Percentiles rank a stretch among this genome's conserved stretches.
Evolutionary conservation across 208 protist species (phyloP).

Genomic region (Crithidia brevicula): DNA sequence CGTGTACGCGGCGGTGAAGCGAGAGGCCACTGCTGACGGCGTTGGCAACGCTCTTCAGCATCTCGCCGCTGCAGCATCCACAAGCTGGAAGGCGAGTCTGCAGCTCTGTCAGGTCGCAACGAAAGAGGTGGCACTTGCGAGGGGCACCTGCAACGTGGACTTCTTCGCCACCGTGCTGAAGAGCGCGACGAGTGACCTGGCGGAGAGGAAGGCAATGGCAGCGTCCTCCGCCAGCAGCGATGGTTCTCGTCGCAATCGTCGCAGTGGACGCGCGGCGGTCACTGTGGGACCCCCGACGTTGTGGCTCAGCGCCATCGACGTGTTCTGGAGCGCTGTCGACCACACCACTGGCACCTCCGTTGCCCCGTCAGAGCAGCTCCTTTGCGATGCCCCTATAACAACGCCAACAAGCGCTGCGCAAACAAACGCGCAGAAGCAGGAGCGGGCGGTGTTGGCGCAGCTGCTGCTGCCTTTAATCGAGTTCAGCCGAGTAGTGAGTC

Average conservation of each 20-base stretch:
- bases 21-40: neutral
- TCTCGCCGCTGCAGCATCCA: conserved; percentile 10
- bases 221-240: neutral
- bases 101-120: conserved; percentile 25
- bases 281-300: conserved; percentile 11
- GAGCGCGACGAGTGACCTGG: conserved; percentile 15
- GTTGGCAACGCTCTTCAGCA: conserved; percentile 20
- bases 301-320: conserved; percentile 58
- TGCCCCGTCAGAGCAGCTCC: neutral
- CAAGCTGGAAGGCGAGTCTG: conserved; percentile 28
- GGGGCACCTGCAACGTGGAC: conserved; percentile 25
- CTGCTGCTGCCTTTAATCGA: conserved; percentile 60
- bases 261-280: neutral
- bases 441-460: conserved; percentile 50
- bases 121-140: conserved; percentile 16
- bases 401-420: neutral
- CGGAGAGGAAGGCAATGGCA: neutral
- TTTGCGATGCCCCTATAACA: neutral
- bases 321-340: conserved; percentile 82
- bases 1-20: conserved; percentile 13
- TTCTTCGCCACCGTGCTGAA: conserved; percentile 31
- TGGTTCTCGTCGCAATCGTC: neutral
- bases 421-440: conserved; percentile 37
- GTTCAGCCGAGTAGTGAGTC: conserved; percentile 36
- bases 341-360: conserved; percentile 32